A percentile compares a stretch with the other conserved stretches of the same genome.
phyloP scores from a whole-genome alignment of 441 rosid species.

The Kokia cookei region DNA sequence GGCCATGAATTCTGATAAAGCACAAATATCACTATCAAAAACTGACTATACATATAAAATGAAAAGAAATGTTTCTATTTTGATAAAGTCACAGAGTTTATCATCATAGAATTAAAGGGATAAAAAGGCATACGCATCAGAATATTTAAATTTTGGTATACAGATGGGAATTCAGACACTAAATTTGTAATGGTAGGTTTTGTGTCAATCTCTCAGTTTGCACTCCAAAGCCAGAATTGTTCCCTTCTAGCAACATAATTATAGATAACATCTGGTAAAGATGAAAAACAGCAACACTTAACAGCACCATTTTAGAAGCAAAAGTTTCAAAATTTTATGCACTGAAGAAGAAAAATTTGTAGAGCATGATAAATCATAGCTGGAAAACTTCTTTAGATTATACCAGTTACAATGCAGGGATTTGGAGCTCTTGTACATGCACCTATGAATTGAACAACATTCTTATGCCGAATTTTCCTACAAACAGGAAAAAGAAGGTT shows the following conservation, averaged over 20 bases:
- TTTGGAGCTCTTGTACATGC: constrained; percentile 86
- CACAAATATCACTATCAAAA: constrained; percentile 17
- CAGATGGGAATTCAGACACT: not conserved
- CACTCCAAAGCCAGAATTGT: constrained; percentile 7
- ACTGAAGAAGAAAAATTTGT: not conserved
- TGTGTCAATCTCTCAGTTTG: constrained; percentile 6
- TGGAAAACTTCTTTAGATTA: constrained; percentile 9
- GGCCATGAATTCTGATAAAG: constrained; percentile 75
- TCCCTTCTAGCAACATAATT: constrained; percentile 13
- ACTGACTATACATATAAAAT: constrained; percentile 9
- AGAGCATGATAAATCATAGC: not conserved
- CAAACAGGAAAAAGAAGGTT: constrained; percentile 8
- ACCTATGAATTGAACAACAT: constrained; percentile 94
- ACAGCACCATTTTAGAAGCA: constrained; percentile 3
- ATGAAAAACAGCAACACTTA: constrained; percentile 11
- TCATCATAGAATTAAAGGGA: constrained; percentile 5
- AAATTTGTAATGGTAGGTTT: constrained; percentile 7
- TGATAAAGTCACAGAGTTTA: not conserved
- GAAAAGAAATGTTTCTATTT: not conserved
- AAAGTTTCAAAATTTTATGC: not conserved
- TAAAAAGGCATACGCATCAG: constrained; percentile 14
- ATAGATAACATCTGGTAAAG: not conserved
- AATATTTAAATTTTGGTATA: constrained; percentile 4
- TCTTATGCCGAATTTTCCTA: constrained; percentile 95
- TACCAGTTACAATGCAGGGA: constrained; percentile 92